Base-by-base conservation (phyloP, 192 early-diverging fungal genomes). In the Gamsiella multidivaricata region DNA sequence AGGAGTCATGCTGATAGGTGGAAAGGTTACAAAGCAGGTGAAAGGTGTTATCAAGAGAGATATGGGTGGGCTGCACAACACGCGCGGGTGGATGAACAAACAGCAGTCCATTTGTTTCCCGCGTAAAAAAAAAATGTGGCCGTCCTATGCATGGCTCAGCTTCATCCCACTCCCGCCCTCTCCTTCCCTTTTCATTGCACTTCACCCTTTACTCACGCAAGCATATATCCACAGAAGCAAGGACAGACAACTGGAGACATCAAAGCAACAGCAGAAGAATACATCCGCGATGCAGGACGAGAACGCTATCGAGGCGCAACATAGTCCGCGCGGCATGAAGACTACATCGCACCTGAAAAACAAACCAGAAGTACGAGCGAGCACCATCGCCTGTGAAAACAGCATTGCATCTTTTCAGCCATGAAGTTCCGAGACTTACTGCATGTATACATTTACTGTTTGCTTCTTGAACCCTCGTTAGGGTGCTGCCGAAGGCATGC, bases 291-390 rank as follows among this genome's bases (percentile, higher is more conserved):
- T 76, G 73, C 64, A 52, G 53, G 73, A 76, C 59, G 73, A 76
- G 53, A 76, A 76, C 20, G 65, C 57, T 43, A 68, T 76, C 33
- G 73, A 76, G 50, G 65, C 73, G 20, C 58, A 67, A 2, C 65
- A 56, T n/a, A 55, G 70, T 37, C 62, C 61, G 37, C 56, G 58
- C 5, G 3, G 32, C 26, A 22, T 54, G 28, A 26, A 31, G 41
- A 23, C 54, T 3, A 32, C 54, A 14, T 32, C 22, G 23, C 26
- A 32, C 52, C 45, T 39, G 37, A 76, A 76, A 51, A 75, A 60
- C 43, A 75, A 75, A 47, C 28, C 62, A 7, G 71, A 75, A 43
- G 71, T 75, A 61, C 2, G 10, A 14, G 41, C 34, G 45, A 59
- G 7, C 7, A 6, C 5, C 36, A 14, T 8, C 33, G 18, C 11